phyloP scores from a whole-genome alignment of 176 grass and related monocot species.

The sorghum (Sorghum bicolor) region DNA sequence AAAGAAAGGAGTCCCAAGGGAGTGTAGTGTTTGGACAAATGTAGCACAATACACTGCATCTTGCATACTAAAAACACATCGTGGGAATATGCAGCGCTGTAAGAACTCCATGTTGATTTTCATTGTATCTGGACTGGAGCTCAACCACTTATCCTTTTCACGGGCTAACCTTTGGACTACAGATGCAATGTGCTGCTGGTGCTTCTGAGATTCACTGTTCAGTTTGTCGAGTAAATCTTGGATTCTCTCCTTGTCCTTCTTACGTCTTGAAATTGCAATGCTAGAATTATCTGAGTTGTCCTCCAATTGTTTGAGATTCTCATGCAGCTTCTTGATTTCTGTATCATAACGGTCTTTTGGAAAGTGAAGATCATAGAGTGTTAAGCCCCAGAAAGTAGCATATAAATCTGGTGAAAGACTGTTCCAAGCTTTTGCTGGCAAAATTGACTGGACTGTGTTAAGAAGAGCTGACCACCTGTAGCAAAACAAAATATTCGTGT shows the following conservation, averaged over 20 bases:
- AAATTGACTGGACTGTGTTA: slow-evolving; percentile 59
- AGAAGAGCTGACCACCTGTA: slow-evolving; percentile 90
- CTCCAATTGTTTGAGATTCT: slow-evolving; percentile 89
- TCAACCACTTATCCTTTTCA: slow-evolving; percentile 97
- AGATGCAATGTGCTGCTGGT: slow-evolving; percentile 74
- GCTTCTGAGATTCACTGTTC: slow-evolving; percentile 76
- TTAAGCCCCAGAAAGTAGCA: slow-evolving; percentile 96
- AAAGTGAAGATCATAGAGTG: slow-evolving; percentile 90
- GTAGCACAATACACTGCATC: slow-evolving; percentile 96
- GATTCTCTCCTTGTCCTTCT: slow-evolving; percentile 98
- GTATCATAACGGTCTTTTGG: slow-evolving; percentile 91
- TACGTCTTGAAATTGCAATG: slow-evolving; percentile 87
- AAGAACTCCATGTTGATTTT: slow-evolving; percentile 98
- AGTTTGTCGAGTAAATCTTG: slow-evolving; percentile 95
- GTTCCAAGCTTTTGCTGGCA: slow-evolving; percentile 86
- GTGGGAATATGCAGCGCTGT: slow-evolving; percentile 89
- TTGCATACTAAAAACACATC: slow-evolving; percentile 77
- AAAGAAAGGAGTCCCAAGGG: slow-evolving; percentile 86
- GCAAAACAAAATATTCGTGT: slow-evolving; percentile 31
- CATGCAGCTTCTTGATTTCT: slow-evolving; percentile 86
- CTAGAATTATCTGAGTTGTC: slow-evolving; percentile 96
- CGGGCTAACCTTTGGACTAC: slow-evolving; percentile 69
- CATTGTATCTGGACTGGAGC: slow-evolving; percentile 74
- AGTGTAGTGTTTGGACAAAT: slow-evolving; percentile 87
- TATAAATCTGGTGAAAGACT: slow-evolving; percentile 89